Base-by-base conservation (phyloP, 768 basidiomycete genomes). In the Lactarius sp. region DNA sequence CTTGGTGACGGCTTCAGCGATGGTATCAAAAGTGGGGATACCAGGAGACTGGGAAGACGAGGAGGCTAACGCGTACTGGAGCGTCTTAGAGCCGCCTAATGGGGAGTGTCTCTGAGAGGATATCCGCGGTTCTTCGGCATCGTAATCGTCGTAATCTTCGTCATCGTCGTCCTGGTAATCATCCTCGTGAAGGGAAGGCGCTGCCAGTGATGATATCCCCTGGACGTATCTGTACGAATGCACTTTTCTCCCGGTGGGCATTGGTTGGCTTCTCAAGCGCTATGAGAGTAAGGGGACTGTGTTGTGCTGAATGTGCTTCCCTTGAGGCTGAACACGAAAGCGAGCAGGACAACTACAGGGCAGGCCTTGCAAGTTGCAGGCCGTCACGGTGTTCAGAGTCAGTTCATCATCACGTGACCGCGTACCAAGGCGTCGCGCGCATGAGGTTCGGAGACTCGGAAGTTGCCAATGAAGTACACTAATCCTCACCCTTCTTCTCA, bases 1-100 rank as follows among this genome's bases (percentile, higher is more conserved):
- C 4, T 54, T 42, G 37, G 61, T 67, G 50, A 68, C 65, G 9
- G 67, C 67, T 3, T 62, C 56, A 37, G 60, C 31, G 54, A 68
- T 68, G 12, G 57, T 56, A 54, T 63, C 56, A 36, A 68, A 62
- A 37, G 66, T 59, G 14, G 67, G 55, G 39, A 64, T 12, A 16
- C n/a, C 50, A 18, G 65, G 58, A 33, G 52, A 33, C n/a, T 12
- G 34, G 42, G 59, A 64, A 42, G 63, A 60, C 7, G 63, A 59
- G n/a, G 62, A 64, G 31, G 16, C 54, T 22, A 64, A 36, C 33
- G 63, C 63, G 14, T 60, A 64, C 36, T 64, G 63, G 8, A 64
- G 53, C 1, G 63, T 60, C 34, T 55, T 64, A 5, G 63, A 64
- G 22, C 56, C 56, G 18, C 61, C 61, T 50, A 31, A 55, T 31